Conservation (phyloP, 1,284 basidiomycete species). For the Sporisorium iseilematis-ciliati region DNA sequence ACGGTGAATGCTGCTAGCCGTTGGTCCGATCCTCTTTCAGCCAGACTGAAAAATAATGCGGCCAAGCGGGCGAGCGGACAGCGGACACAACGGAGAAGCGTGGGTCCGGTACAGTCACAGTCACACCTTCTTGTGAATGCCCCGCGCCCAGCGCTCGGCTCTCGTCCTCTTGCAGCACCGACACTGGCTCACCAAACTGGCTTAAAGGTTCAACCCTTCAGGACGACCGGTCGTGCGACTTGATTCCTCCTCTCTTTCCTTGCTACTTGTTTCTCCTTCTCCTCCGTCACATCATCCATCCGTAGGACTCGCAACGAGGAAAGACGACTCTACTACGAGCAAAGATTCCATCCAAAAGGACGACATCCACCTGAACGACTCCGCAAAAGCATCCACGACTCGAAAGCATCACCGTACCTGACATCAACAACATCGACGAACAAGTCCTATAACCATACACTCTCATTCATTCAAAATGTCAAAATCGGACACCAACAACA, state of each 20-base stretch:
- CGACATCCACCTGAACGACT: not conserved
- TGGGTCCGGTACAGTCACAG: not conserved
- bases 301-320: not conserved
- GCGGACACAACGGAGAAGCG: slow-evolving; percentile 14
- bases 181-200: not conserved
- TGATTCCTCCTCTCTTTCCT: not conserved
- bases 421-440: not conserved
- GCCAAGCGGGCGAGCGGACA: too few species aligned
- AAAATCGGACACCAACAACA: slow-evolving; percentile 35
- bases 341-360: too few species aligned
- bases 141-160: slow-evolving; percentile 9
- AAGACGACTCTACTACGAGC: not conserved
- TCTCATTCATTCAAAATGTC: slow-evolving; percentile 24
- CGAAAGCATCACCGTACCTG: not conserved
- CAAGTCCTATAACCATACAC: not conserved
- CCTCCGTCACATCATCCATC: not conserved
- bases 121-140: not conserved
- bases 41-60: slow-evolving; percentile 3
- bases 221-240: slow-evolving; percentile 7
- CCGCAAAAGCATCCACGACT: not conserved
- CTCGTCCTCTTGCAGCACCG: slow-evolving; percentile 1
- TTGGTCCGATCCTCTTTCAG: slow-evolving; percentile 17
- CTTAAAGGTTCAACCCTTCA: not conserved
- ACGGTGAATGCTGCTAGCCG: slow-evolving; percentile 31
- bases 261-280: not conserved